Conservation (phyloP, 768 basidiomycete genomes). For the Hortiboletus flavorubellus region DNA sequence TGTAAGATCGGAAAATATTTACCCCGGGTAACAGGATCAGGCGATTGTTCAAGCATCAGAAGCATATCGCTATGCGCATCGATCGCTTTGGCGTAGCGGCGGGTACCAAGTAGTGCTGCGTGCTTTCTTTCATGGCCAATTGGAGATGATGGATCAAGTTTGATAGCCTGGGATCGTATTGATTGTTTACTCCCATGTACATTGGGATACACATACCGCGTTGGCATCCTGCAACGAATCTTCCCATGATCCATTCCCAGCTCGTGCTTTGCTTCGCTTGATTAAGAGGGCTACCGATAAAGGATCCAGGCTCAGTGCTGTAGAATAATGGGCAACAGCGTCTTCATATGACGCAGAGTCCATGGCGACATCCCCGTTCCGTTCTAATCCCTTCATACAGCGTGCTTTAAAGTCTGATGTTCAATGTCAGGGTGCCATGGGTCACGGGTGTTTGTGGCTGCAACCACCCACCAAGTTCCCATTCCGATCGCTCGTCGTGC, state of each 20-base stretch:
- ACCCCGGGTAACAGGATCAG: not conserved
- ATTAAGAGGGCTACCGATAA: not conserved
- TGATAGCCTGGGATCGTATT: not conserved
- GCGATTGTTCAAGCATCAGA: not conserved
- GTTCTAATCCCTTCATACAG: too few relatives aligned
- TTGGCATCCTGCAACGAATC: not conserved
- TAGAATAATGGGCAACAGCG: too few relatives aligned
- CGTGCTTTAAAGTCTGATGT: not conserved
- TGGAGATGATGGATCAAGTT: slow-evolving; percentile 4
- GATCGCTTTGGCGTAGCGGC: not conserved
- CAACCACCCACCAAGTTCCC: too few relatives aligned
- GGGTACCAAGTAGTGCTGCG: not conserved
- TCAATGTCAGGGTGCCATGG: not conserved
- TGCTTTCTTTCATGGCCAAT: slow-evolving; percentile 3
- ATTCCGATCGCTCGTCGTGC: too few relatives aligned
- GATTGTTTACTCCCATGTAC: too few relatives aligned
- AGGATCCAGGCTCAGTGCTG: too few relatives aligned
- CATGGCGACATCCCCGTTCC: too few relatives aligned
- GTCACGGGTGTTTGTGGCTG: too few relatives aligned
- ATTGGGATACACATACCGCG: not conserved
- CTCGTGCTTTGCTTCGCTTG: not conserved
- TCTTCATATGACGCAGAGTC: too few relatives aligned
- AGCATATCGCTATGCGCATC: not conserved
- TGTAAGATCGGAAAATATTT: not conserved
- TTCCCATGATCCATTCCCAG: not conserved